These are phyloP conservation scores for Vigna trinervia DNA, from an alignment of 306 rosid genomes.

Conservation along the genomic window DNA sequence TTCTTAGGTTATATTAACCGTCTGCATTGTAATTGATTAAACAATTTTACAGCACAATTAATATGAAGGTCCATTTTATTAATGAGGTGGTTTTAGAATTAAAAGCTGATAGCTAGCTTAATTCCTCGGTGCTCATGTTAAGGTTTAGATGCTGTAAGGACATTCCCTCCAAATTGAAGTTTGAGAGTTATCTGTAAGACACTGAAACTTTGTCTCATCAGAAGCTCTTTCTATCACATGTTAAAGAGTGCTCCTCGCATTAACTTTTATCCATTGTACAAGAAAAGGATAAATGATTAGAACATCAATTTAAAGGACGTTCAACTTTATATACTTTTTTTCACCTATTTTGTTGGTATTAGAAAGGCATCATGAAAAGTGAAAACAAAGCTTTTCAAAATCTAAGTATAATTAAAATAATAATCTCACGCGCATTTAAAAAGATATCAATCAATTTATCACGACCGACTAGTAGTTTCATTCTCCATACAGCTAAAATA, in stretches of 20 bases:
- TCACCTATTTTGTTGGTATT: neutral
- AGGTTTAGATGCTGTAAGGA: constrained; percentile 47
- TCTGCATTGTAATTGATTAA: no score
- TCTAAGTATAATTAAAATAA: neutral
- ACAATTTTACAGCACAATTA: neutral
- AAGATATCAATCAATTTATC: neutral
- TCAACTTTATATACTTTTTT: neutral
- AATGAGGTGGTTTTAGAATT: constrained; percentile 52
- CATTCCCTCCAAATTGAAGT: constrained; percentile 51
- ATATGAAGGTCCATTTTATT: constrained; percentile 51
- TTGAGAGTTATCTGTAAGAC: constrained; percentile 39
- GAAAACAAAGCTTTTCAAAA: neutral
- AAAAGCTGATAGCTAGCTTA: constrained; percentile 43
- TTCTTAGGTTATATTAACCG: no score
- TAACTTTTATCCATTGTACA: constrained; percentile 5
- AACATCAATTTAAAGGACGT: neutral
- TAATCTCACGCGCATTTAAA: neutral
- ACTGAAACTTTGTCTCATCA: constrained; percentile 38
- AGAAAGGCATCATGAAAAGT: neutral
- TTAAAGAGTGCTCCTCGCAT: neutral
- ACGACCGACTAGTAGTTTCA: neutral
- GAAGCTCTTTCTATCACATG: constrained; percentile 26
- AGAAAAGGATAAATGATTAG: constrained; percentile 5
- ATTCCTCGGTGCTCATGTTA: constrained; percentile 43
- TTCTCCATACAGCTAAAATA: neutral